Conservation (phyloP, 495 filamentous ascomycete genomes). For the Friedmanniomyces simplex region DNA sequence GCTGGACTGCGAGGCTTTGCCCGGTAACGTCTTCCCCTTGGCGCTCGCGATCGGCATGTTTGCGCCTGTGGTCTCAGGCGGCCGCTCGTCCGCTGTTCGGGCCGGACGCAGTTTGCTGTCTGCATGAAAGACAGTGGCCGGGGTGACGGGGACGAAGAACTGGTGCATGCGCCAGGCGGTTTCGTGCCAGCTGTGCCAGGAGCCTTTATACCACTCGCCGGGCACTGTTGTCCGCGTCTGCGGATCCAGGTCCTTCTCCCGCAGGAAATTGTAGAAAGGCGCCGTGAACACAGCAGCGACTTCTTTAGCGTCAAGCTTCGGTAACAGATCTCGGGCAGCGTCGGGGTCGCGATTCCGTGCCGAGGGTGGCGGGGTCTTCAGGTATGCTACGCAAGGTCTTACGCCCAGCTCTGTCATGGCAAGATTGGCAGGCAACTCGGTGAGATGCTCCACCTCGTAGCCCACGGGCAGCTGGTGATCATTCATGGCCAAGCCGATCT, state of each 20-base stretch:
- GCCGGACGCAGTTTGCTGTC: not conserved
- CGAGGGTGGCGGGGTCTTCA: conserved; percentile 30
- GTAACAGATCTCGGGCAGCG: conserved; percentile 63
- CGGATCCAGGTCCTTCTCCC: conserved; percentile 36
- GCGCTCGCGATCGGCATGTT: not conserved
- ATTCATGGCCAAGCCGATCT: conserved; percentile 73
- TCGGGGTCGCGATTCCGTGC: conserved; percentile 30
- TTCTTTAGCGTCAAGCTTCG: conserved; percentile 69
- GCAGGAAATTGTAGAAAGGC: conserved; percentile 64
- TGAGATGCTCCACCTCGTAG: conserved; percentile 74
- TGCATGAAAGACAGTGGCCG: conserved; percentile 47
- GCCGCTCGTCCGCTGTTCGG: not conserved
- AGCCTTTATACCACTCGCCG: conserved; percentile 48
- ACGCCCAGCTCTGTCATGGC: conserved; percentile 75
- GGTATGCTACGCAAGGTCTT: conserved; percentile 72
- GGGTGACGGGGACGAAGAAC: conserved; percentile 68
- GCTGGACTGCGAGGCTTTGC: conserved; percentile 7
- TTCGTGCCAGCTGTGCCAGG: conserved; percentile 57
- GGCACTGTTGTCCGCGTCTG: conserved; percentile 29
- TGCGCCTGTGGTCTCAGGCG: not conserved
- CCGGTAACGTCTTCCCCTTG: not conserved
- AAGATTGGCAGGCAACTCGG: conserved; percentile 67
- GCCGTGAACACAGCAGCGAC: conserved; percentile 87
- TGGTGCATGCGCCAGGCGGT: conserved; percentile 69
- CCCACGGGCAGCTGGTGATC: conserved; percentile 51